Conservation (phyloP, 345 rosid species). For the Dimocarpus longan region DNA sequence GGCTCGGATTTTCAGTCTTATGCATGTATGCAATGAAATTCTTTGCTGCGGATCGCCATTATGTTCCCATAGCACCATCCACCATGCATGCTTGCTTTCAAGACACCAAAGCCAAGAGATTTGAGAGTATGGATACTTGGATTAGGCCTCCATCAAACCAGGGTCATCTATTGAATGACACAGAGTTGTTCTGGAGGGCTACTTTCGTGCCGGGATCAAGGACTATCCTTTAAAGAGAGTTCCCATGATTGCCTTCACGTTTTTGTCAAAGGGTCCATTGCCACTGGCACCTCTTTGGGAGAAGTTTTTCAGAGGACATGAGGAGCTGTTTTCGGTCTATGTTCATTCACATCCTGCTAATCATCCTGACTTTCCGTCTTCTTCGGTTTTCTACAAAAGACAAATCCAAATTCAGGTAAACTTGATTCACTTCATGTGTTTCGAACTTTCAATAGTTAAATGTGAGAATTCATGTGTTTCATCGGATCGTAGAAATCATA, state of each 20-base stretch:
- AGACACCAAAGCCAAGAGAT: slow-evolving; percentile 18
- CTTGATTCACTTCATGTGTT: neutral
- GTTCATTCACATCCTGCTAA: slow-evolving; percentile 74
- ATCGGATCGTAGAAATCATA: no score
- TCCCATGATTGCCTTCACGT: slow-evolving; percentile 93
- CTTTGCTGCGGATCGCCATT: slow-evolving; percentile 32
- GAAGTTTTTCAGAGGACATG: slow-evolving; percentile 70
- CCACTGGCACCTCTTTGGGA: slow-evolving; percentile 94
- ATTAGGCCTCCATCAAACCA: slow-evolving; percentile 57
- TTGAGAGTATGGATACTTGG: slow-evolving; percentile 36
- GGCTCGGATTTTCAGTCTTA: slow-evolving; percentile 53
- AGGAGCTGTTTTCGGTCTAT: slow-evolving; percentile 69
- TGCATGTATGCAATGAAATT: slow-evolving; percentile 49
- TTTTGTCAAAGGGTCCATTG: slow-evolving; percentile 84
- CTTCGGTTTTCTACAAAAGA: slow-evolving; percentile 73
- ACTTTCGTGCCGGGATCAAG: slow-evolving; percentile 58
- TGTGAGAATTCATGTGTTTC: no score
- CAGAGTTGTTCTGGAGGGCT: slow-evolving; percentile 84
- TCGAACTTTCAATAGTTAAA: no score
- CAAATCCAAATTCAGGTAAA: slow-evolving; percentile 93
- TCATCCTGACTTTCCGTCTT: slow-evolving; percentile 41
- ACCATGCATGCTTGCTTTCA: slow-evolving; percentile 36
- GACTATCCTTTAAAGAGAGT: slow-evolving; percentile 67
- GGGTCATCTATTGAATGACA: slow-evolving; percentile 74
- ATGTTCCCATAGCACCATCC: slow-evolving; percentile 33